Evolutionary conservation across 2,329 filamentous ascomycete genomes (phyloP), one percentile per base, ranked within the genome.

Genomic region (Fusarium tupiense): DNA sequence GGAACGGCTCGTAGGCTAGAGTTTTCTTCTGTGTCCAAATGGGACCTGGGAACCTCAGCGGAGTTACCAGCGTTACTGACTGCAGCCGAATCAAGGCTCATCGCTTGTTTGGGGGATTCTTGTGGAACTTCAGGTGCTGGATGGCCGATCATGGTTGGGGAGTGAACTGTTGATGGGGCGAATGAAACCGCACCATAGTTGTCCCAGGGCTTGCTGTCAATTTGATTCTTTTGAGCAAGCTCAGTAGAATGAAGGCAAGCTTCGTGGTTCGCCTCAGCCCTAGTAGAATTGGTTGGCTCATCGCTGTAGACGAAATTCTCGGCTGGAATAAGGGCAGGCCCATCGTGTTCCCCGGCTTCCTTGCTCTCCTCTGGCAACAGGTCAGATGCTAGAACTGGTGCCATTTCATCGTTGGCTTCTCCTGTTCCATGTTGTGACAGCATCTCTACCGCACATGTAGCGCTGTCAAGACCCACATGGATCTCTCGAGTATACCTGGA

Each of bases 321-420:
- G 31, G n/a, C 43, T 43, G 43, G 40, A 26, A 31, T 53, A 35
- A 50, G 37, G 29, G 19, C 26, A 20, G 57, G 59, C 41, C 60
- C 44, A 20, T 53, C 59, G 53, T 38, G 35, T 41, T 61, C 54
- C 14, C 46, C 41, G 16, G 43, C 63, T 26, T 74, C 63, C 50
- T 59, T 74, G 33, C 52, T 72, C 67, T 60, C 64, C 33, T 72
- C 68, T 24, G 52, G 29, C 26, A 40, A 49, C n/a, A 20, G 17
- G 24, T 72, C 31, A 41, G 46, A 52, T 46, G 46, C 37, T 24
- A 43, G 38, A 40, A 56, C 61, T 41, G 26, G 24, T 22, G 37
- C n/a, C 35, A 38, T 17, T 26, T 63, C 38, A 37, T 22, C 29
- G 17, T 40, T 35, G 44, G 24, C 33, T 61, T 47, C 53, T 8